Evolutionary conservation across 305 asterid genomes (phyloP).

Genomic region (Rubia peregrina): DNA sequence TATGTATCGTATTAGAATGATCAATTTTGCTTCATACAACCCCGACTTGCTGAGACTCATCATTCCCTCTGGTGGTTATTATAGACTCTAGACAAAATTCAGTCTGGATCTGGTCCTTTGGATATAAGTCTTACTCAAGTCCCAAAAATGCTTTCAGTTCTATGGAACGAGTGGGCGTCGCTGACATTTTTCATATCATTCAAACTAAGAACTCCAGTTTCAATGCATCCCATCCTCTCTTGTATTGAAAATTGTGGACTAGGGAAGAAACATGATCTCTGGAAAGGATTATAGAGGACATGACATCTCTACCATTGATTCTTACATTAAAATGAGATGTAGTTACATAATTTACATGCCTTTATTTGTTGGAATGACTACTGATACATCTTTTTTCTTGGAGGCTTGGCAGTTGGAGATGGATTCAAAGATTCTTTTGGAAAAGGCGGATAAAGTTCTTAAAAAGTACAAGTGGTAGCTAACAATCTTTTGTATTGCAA

Average conservation of each 20-base stretch:
- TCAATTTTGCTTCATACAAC: background rate
- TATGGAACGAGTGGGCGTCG: constrained; percentile 89
- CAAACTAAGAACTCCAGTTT: too few species aligned
- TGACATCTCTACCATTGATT: too few species aligned
- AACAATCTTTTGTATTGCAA: constrained; percentile 88
- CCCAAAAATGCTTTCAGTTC: constrained; percentile 85
- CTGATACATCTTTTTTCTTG: background rate
- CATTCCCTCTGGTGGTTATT: constrained; percentile 5
- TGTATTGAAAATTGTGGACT: too few species aligned
- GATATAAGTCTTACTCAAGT: constrained; percentile 89
- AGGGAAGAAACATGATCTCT: too few species aligned
- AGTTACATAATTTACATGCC: too few species aligned
- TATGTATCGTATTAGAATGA: background rate
- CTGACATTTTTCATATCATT: too few species aligned
- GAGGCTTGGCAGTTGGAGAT: constrained; percentile 91
- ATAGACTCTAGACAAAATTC: constrained; percentile 81
- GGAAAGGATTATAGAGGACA: too few species aligned
- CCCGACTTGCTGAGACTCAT: background rate
- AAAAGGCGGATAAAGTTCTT: constrained; percentile 74
- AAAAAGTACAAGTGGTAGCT: constrained; percentile 71
- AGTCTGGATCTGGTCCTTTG: constrained; percentile 83
- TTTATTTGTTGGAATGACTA: background rate
- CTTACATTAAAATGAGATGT: too few species aligned
- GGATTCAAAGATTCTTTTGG: constrained; percentile 68
- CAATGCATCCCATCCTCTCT: too few species aligned